Percentiles rank a stretch among this genome's conserved stretches.
These are phyloP conservation scores for Ricinus communis DNA, from an alignment of 345 rosid species.

Conservation along the genomic window DNA sequence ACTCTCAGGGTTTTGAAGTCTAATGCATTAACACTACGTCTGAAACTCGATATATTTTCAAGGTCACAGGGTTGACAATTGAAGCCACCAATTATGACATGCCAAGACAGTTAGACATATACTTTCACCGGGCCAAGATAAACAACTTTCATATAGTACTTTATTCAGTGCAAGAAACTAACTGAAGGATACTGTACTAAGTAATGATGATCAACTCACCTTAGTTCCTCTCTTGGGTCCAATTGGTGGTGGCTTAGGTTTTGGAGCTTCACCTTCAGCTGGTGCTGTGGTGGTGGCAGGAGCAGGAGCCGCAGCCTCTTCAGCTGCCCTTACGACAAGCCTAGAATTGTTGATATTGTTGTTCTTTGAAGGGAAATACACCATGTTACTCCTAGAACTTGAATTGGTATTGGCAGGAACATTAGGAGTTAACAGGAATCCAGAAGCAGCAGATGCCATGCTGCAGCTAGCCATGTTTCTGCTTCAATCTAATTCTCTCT, in stretches of 20 bases:
- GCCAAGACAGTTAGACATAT: too few species aligned
- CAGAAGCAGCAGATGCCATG: constrained; percentile 75
- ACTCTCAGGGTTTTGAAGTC: too few species aligned
- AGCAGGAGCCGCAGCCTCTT: constrained; percentile 46
- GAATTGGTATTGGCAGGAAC: constrained; percentile 30
- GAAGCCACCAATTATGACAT: too few species aligned
- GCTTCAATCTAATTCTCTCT: neutral
- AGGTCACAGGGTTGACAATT: too few species aligned
- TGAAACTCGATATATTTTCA: too few species aligned
- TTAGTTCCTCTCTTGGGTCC: constrained; percentile 94
- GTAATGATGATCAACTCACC: constrained; percentile 36
- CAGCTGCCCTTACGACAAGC: constrained; percentile 60
- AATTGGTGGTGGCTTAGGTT: constrained; percentile 71
- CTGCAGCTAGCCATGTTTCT: constrained; percentile 55
- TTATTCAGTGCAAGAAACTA: too few species aligned
- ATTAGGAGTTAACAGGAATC: constrained; percentile 46
- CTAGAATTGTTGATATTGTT: constrained; percentile 39
- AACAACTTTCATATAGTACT: too few species aligned
- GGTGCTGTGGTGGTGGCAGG: constrained; percentile 41
- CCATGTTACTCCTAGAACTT: constrained; percentile 42
- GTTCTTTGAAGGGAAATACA: constrained; percentile 46
- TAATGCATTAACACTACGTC: too few species aligned
- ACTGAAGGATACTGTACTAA: neutral
- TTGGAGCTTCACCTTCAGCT: constrained; percentile 41
- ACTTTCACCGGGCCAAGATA: too few species aligned